phyloP scores from a whole-genome alignment of 192 early-diverging fungal species.

The Backusella australiensis region DNA sequence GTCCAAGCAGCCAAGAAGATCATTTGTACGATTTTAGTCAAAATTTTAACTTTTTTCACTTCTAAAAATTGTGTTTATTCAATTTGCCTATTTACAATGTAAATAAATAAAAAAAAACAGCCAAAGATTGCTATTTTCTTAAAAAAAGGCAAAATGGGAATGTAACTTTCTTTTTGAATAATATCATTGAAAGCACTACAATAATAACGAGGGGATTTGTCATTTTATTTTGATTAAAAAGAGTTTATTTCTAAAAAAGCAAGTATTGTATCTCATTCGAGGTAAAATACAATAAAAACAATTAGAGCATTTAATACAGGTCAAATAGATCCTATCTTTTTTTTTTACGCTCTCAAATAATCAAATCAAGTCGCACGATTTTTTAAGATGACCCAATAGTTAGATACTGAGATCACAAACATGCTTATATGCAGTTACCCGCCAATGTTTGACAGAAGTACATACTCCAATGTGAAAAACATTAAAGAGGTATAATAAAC shows the following conservation, averaged over 20 bases:
- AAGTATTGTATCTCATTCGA: background rate
- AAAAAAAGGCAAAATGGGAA: too few relatives aligned
- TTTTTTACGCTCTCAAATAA: background rate
- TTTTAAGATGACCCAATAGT: background rate
- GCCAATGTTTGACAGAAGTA: background rate
- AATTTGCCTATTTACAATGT: background rate
- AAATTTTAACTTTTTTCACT: background rate
- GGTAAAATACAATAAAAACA: background rate
- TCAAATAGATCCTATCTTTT: background rate
- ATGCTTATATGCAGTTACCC: background rate
- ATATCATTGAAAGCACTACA: background rate
- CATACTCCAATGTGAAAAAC: background rate
- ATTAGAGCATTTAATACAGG: background rate
- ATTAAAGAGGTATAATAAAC: background rate
- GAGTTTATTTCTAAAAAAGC: background rate
- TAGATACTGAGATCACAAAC: background rate
- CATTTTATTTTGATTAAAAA: background rate
- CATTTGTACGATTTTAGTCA: too few relatives aligned
- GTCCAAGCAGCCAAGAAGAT: background rate
- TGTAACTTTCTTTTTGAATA: background rate
- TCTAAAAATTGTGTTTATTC: background rate
- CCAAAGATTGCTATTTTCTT: too few relatives aligned
- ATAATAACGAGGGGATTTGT: background rate
- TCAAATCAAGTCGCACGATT: background rate
- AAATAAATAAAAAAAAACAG: background rate